These are phyloP conservation scores for Linnemannia zychae DNA, from an alignment of 192 early-diverging fungal species.

Conservation along the genomic window DNA sequence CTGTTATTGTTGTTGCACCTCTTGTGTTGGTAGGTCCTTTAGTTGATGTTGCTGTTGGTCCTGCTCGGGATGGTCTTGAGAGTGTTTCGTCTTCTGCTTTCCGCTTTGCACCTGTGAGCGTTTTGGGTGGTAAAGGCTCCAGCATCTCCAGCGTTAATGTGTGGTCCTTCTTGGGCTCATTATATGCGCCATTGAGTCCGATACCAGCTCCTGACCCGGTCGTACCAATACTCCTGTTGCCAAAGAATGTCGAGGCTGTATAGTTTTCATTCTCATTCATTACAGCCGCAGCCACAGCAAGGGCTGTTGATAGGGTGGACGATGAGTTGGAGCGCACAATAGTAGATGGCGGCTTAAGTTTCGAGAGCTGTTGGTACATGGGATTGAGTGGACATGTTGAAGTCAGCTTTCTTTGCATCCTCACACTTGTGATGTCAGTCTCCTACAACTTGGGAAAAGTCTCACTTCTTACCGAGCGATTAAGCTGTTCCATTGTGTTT, in stretches of 20 bases:
- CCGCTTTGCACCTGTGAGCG: constrained; percentile 4
- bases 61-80: neutral
- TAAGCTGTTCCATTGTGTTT: constrained; percentile 9
- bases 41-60: neutral
- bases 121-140: neutral
- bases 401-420: neutral
- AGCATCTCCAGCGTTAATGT: constrained; percentile 14
- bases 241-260: neutral
- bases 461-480: constrained; percentile 4
- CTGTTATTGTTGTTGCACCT: neutral
- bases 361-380: neutral
- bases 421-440: neutral
- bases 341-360: constrained; percentile 13
- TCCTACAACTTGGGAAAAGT: neutral
- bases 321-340: constrained; percentile 12
- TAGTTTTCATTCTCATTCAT: neutral
- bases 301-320: constrained; percentile 1
- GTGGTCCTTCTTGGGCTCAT: neutral
- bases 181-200: no score
- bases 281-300: constrained; percentile 6
- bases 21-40: neutral
- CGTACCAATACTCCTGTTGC: neutral
- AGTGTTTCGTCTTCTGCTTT: constrained; percentile 12
- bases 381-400: neutral
- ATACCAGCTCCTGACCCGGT: neutral